phyloP scores from a whole-genome alignment of 352 stramenopile genomes.

The Pythium rhizo-oryzae region DNA sequence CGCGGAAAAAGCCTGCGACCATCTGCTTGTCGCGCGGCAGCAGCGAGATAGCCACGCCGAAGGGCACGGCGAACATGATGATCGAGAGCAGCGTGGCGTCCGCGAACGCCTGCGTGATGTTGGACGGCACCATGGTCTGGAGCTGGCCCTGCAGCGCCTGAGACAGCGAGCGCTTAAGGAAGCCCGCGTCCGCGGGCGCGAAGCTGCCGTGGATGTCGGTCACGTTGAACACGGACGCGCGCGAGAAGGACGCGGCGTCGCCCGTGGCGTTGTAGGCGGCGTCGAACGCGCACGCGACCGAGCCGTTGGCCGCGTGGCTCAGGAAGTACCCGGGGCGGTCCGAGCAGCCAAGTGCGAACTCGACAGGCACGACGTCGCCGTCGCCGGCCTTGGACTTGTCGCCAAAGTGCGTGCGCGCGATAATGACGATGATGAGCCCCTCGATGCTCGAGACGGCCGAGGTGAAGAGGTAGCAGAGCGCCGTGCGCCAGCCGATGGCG shows the following conservation, averaged over 20 bases:
- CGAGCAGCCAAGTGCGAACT: constrained; percentile 25
- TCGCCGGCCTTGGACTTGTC: constrained; percentile 7
- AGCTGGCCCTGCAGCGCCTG: constrained; percentile 18
- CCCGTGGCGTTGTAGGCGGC: constrained; percentile 24
- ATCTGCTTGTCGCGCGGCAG: constrained; percentile 6
- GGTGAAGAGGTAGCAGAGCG: constrained; percentile 30
- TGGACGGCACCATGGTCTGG: constrained; percentile 18
- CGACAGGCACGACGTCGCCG: neutral
- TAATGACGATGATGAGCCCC: constrained; percentile 23
- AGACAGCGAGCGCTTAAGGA: constrained; percentile 22
- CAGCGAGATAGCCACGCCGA: constrained; percentile 17
- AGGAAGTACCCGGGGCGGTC: constrained; percentile 27
- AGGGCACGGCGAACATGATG: constrained; percentile 26
- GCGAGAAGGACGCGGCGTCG: constrained; percentile 9
- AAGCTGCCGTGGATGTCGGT: constrained; percentile 32
- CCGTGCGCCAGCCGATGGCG: constrained; percentile 39
- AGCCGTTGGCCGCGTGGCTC: constrained; percentile 24
- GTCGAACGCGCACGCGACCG: constrained; percentile 25
- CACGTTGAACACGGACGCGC: constrained; percentile 24
- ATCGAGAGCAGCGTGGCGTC: constrained; percentile 23
- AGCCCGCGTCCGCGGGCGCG: constrained; percentile 4
- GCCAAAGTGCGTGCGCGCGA: constrained; percentile 23
- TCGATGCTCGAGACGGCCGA: constrained; percentile 21
- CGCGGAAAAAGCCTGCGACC: constrained; percentile 14
- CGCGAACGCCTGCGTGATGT: constrained; percentile 21